Evolutionary conservation across 352 stramenopile species (phyloP), one percentile per base, ranked within the genome.

Genomic region (Globisporangium polare): DNA sequence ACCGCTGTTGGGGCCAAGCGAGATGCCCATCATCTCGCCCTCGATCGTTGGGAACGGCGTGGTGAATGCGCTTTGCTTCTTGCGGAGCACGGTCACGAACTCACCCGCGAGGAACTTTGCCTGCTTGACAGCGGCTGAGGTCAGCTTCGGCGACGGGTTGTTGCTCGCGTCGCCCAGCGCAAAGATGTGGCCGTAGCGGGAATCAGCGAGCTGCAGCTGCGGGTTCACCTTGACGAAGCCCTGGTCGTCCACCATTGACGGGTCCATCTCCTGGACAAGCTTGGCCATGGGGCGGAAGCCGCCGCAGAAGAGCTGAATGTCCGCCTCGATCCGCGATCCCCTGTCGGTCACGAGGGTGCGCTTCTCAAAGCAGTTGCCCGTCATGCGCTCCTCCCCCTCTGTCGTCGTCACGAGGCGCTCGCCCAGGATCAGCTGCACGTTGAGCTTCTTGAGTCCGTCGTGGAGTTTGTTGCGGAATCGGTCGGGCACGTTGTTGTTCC

Each of bases 251-350:
- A 53, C 46, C 24, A 53, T 4, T 2, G 46, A 35, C 0, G 24
- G 12, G 29, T 53, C 13, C 46, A 53, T 53, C n/a, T 53, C 46
- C 13, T 22, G 46, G 10, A 53, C 46, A 9, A 53, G 46, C 46
- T 22, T 53, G 1, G 46, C 46, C 7, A 53, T 24, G 24, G 46
- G 46, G 20, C 6, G 9, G 24, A 53, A 53, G 0, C 46, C 46
- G 8, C 46, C 46, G 3, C 46, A 53, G 13, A 53, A n/a, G 13
- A 53, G 46, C 46, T 52, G 46, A 22, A 52, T 52, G 46, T 52
- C 46, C 13, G 46, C 31, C 46, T 52, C 46, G 46, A 52, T 52
- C 46, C 3, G 3, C 13, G 46, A 20, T 7, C 46, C 22, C n/a
- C 33, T 52, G 27, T 52, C 22, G 1, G 46, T 52, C 46, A 33